Evolutionary conservation across 164 flowering plant genomes (phyloP), one percentile per base, ranked within the genome.

Genomic region (Stephania yunnanensis): DNA sequence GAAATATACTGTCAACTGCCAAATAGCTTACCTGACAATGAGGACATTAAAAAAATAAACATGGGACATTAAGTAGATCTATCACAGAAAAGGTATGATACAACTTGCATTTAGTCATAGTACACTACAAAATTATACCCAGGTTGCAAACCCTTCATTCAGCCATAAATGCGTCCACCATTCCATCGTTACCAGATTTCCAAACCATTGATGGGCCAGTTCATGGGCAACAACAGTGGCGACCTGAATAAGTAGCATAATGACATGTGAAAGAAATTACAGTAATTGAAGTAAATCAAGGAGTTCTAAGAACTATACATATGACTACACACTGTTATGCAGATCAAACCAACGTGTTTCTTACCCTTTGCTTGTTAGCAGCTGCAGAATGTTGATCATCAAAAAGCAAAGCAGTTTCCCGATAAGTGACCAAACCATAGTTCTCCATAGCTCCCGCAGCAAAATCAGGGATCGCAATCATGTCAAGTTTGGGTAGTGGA

Each of bases 111-210:
- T 65, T 45, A 29, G 15, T 12, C 17, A 31, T 6, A 19, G 50
- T 6, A 22, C 46, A 12, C 46, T 58, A 6, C 64, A 58, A 77
- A 69, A 58, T 66, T 30, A 67, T 87, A 96, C 99, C 99, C 99
- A 96, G 74, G 99, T 94, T 69, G 99, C 99, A 80, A 96, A 96
- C 66, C 99, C 99, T 83, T 96, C 99, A 82, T 96, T 96, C 68
- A 96, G 86, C 99, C 99, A 96, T 69, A 96, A 84, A 81, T 96
- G 95, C 1, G 97, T 94, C 99, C 99, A 96, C 99, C 99, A 96
- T 72, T 96, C 99, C 99, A 96, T 96, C 4, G 99, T 96, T 44
- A 96, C 99, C 80, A 96, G 99, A 86, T 96, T 96, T 48, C 99
- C 99, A 85, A 96, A 96, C 99, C 99, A 96, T 74, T 96, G 99